These are phyloP conservation scores for Nepenthes alata DNA, from an alignment of 179 eudicot genomes.

Conservation along the genomic window DNA sequence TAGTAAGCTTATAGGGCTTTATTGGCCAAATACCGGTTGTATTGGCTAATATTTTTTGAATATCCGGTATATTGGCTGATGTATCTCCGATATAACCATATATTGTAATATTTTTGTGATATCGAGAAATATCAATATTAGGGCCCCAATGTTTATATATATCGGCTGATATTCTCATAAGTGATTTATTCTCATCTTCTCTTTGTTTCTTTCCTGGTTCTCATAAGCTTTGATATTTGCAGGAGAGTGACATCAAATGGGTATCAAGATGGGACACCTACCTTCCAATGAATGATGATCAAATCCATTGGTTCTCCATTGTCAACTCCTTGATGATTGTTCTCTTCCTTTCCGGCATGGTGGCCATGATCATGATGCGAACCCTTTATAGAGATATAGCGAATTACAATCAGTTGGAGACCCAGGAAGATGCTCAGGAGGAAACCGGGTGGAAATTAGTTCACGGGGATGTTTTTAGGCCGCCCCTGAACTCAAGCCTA, in stretches of 20 bases:
- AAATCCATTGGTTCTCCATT: constrained; percentile 18
- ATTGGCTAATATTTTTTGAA: too few relatives aligned
- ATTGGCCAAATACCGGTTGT: too few relatives aligned
- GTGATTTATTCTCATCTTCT: background rate
- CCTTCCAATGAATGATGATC: constrained; percentile 17
- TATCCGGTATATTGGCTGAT: too few relatives aligned
- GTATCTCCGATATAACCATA: too few relatives aligned
- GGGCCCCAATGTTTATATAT: too few relatives aligned
- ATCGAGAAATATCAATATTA: too few relatives aligned
- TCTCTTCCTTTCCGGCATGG: constrained; percentile 17
- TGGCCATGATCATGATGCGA: constrained; percentile 19
- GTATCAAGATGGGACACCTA: constrained; percentile 20
- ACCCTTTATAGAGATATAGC: constrained; percentile 17
- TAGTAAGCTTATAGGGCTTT: too few relatives aligned
- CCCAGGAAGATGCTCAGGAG: constrained; percentile 14
- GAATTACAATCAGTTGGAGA: constrained; percentile 17
- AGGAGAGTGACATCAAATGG: constrained; percentile 19
- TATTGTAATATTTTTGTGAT: too few relatives aligned
- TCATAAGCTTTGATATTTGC: background rate
- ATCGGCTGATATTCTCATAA: background rate
- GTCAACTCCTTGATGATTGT: constrained; percentile 18
- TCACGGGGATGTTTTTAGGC: constrained; percentile 16
- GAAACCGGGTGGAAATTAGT: constrained; percentile 22
- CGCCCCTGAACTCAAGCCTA: constrained; percentile 11
- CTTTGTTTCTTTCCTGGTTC: background rate